Evolutionary conservation across 805 yeast species (phyloP), one percentile per base, ranked within the genome.

Genomic region (Ascoidea tarda): DNA sequence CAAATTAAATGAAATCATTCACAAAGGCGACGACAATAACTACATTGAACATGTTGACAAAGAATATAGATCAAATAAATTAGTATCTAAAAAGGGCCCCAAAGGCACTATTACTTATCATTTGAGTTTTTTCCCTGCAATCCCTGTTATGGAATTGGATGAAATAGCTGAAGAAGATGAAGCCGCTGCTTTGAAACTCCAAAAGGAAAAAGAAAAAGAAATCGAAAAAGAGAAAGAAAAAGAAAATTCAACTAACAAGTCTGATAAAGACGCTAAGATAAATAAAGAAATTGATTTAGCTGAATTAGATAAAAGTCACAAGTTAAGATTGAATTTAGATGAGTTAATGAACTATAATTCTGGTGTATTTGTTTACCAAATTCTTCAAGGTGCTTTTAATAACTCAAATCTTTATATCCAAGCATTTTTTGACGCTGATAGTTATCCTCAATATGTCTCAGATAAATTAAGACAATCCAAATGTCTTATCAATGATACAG

Each of bases 91-190:
- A 65, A 84, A 81, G 61, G 88, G 91, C n/a, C 79, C 93, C 38
- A 69, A 82, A 70, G 99, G 99, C 64, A 67, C 75, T 31, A 72
- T 93, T 42, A 75, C 79, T 5, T 93, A 87, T 66, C 73, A 79
- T 5, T 69, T 86, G 53, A 78, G 95, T 1, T 93, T 91, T 72
- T 90, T 80, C 69, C 99, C 99, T 38, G 69, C 83, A 10, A 66
- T 84, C 51, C 87, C 90, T 6, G 84, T 90, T n/a, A 73, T 81
- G 70, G 78, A 87, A 45, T 81, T 88, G 47, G 83, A 80, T 52
- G 96, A 88, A 58, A 70, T 78, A 47, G 73, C 70, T 54, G 89
- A 81, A 59, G 79, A 75, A 51, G 74, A 72, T 55, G 69, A 72
- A 51, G 69, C 68, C 33, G 64, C 65, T 50, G 8, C 14, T 10